Conservation (phyloP, 2,329 filamentous ascomycete species). For the Teratosphaeria destructans region DNA sequence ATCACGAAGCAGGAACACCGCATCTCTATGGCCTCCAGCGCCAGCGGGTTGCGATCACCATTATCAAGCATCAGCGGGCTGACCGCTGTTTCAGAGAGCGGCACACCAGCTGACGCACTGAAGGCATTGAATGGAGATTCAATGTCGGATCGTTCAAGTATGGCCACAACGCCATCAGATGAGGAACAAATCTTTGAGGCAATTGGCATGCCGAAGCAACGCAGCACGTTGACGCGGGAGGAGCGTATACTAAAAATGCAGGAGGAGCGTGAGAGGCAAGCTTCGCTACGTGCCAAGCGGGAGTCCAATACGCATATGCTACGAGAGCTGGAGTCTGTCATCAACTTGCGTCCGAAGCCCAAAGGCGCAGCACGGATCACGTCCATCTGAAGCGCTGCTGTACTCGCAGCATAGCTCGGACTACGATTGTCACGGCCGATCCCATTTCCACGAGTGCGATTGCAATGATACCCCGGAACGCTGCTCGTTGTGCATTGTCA, state of each 20-base stretch:
- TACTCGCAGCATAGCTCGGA: background rate
- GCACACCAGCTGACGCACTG: slow-evolving; percentile 58
- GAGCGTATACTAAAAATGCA: slow-evolving; percentile 81
- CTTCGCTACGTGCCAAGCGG: slow-evolving; percentile 58
- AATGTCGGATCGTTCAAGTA: slow-evolving; percentile 32
- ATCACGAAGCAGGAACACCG: slow-evolving; percentile 67
- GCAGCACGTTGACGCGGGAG: slow-evolving; percentile 67
- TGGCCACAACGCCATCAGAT: slow-evolving; percentile 31
- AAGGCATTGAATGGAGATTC: slow-evolving; percentile 67
- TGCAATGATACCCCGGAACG: background rate
- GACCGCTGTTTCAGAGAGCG: slow-evolving; percentile 43
- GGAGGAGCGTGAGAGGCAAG: slow-evolving; percentile 70
- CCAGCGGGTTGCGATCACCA: slow-evolving; percentile 35
- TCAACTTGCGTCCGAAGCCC: slow-evolving; percentile 32
- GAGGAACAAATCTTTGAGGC: slow-evolving; percentile 85
- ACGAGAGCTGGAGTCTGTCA: slow-evolving; percentile 82
- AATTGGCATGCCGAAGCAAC: slow-evolving; percentile 59
- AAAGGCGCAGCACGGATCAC: slow-evolving; percentile 2
- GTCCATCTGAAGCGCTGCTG: slow-evolving; percentile 1
- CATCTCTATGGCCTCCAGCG: slow-evolving; percentile 42
- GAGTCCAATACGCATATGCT: slow-evolving; percentile 86
- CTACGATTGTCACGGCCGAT: background rate
- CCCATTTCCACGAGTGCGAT: background rate
- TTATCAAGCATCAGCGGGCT: slow-evolving; percentile 54
- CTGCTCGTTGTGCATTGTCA: background rate